These are phyloP conservation scores for Phellopilus nigrolimitatus DNA, from an alignment of 1,284 basidiomycete species.

Conservation along the genomic window DNA sequence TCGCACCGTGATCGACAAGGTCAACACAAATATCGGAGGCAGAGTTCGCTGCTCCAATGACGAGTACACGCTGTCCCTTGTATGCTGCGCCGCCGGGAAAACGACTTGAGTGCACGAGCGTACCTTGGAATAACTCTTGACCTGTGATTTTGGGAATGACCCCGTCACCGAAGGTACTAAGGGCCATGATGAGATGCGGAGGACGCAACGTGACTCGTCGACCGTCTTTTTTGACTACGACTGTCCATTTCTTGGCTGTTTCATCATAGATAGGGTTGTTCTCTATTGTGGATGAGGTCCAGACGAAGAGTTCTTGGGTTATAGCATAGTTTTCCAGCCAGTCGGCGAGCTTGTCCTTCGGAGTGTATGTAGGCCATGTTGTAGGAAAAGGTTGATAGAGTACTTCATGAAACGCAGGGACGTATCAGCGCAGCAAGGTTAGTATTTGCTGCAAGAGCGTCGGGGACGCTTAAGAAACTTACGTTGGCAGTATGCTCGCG, in stretches of 20 bases:
- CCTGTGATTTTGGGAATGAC: conserved; percentile 24
- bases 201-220: conserved; percentile 29
- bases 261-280: conserved; percentile 26
- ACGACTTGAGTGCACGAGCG: conserved; percentile 28
- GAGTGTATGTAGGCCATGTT: conserved; percentile 34
- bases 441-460: neutral
- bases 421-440: neutral
- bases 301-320: conserved; percentile 14
- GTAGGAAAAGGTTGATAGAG: conserved; percentile 35
- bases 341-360: conserved; percentile 34
- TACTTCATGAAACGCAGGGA: conserved; percentile 28
- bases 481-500: conserved; percentile 33
- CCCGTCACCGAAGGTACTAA: conserved; percentile 32
- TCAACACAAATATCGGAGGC: conserved; percentile 37
- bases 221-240: conserved; percentile 29
- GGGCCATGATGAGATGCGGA: conserved; percentile 34
- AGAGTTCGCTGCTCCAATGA: conserved; percentile 37
- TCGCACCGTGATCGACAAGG: conserved; percentile 28
- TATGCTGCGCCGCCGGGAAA: conserved; percentile 29
- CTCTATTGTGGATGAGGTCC: conserved; percentile 17
- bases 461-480: conserved; percentile 17
- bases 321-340: conserved; percentile 34
- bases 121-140: conserved; percentile 29
- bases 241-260: conserved; percentile 29
- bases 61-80: conserved; percentile 32